These are phyloP conservation scores for Colletotrichum cereale DNA, from an alignment of 2,329 filamentous ascomycete species.

Conservation along the genomic window DNA sequence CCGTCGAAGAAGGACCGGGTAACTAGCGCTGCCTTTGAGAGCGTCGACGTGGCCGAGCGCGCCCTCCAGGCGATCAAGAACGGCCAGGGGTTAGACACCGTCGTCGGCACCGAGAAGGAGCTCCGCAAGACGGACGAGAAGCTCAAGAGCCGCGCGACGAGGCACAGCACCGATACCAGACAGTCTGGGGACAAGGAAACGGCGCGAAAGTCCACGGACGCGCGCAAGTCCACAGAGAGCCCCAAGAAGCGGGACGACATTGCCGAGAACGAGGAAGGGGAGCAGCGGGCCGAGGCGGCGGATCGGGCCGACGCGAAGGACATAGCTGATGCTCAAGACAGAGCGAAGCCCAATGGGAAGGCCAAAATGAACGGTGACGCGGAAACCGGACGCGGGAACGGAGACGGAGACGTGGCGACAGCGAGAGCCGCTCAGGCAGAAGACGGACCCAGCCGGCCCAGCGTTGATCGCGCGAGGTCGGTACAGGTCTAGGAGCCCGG, in stretches of 20 bases:
- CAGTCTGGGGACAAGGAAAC: conserved; percentile 12
- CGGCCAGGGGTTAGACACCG: conserved; percentile 57
- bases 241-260: background rate
- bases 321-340: background rate
- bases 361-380: background rate
- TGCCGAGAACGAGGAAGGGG: conserved; percentile 28
- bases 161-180: conserved; percentile 30
- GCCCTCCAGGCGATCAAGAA: conserved; percentile 59
- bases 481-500: conserved; percentile 21
- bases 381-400: background rate
- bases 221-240: conserved; percentile 20
- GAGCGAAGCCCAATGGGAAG: background rate
- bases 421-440: conserved; percentile 1
- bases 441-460: conserved; percentile 2
- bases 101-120: conserved; percentile 45
- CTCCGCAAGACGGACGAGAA: conserved; percentile 42
- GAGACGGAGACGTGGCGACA: background rate
- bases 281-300: conserved; percentile 17
- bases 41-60: conserved; percentile 59
- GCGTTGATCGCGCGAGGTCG: conserved; percentile 22
- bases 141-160: conserved; percentile 33
- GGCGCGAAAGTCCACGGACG: background rate
- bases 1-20: conserved; percentile 53
- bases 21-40: conserved; percentile 62
- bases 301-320: conserved; percentile 8